Evolutionary conservation across 805 yeast genomes (phyloP), one percentile per base, ranked within the genome.

Genomic region (Cyberlindnera saturnus): DNA sequence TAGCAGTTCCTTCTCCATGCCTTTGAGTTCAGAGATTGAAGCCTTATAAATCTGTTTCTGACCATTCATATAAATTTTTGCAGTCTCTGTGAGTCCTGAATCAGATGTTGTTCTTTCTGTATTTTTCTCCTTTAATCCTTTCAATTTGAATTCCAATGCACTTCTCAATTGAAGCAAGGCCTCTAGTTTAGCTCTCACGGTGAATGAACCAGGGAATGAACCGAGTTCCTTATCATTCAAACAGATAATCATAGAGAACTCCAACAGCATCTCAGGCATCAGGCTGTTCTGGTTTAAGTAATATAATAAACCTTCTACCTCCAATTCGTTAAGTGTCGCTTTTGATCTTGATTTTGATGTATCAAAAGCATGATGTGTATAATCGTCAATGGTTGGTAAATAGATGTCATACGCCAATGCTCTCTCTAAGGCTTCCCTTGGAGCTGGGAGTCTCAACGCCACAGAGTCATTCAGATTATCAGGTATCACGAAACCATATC

Each of bases 401-500:
- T 43, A 40, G 14, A 78, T 61, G 2, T 70, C 70, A 23, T 56
- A 51, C 1, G 49, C 50, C 35, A 62, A 57, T n/a, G 77, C 54
- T 16, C 66, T 62, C 52, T 41, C 19, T 39, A 66, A 34, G 6
- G 40, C 28, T 2, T 51, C 43, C 11, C 36, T 14, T 0, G 66
- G 62, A 4, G 83, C 60, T 51, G 77, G 79, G 36, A 87, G 67
- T 38, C 79, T 74, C 42, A 89, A 69, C 3, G 84, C 82, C 3
- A 82, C 73, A 1, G 77, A 65, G 50, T 84, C 90, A 38, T 79
- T 81, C 4, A 67, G 64, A 52, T 86, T 86, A 41, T 73, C 63
- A 40, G 44, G 53, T 39, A 48, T 52, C 41, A 75, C 74, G 61
- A 82, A 90, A 6, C 86, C 95, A 59, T 89, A 90, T 0, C 91